Percentiles rank a stretch among this genome's conserved stretches.
Conservation (phyloP, 2,329 filamentous ascomycete species). For the Hortaea werneckii region DNA sequence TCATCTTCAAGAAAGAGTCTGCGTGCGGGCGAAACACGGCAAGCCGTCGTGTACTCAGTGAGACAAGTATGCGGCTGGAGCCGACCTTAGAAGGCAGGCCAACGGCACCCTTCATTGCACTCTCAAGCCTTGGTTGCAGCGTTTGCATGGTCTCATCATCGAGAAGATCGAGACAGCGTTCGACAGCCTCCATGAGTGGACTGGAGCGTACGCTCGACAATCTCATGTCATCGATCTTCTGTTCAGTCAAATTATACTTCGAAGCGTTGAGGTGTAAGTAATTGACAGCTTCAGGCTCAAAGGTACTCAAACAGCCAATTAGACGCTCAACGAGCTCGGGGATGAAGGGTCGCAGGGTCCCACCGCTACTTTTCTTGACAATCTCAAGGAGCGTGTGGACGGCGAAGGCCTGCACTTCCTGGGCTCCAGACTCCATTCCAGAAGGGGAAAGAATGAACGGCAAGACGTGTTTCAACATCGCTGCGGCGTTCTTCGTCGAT, state of each 20-base stretch:
- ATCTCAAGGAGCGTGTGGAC: slow-evolving; percentile 74
- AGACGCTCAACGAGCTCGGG: slow-evolving; percentile 72
- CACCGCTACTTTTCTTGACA: slow-evolving; percentile 74
- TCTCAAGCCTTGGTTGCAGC: slow-evolving; percentile 62
- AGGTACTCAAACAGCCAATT: slow-evolving; percentile 69
- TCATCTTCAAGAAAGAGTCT: slow-evolving; percentile 62
- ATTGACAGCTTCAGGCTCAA: slow-evolving; percentile 83
- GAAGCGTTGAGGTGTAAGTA: slow-evolving; percentile 84
- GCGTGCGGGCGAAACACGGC: slow-evolving; percentile 66
- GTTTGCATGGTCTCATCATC: slow-evolving; percentile 68
- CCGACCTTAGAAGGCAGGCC: slow-evolving; percentile 92
- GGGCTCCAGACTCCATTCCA: slow-evolving; percentile 76
- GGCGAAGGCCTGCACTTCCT: slow-evolving; percentile 79
- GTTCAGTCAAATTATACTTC: slow-evolving; percentile 73
- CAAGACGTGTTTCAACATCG: slow-evolving; percentile 76
- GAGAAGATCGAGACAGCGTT: slow-evolving; percentile 74
- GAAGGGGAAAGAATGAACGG: slow-evolving; percentile 85
- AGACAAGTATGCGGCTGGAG: slow-evolving; percentile 73
- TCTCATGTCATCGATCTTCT: slow-evolving; percentile 81
- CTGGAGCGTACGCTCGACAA: slow-evolving; percentile 73
- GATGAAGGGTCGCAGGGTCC: slow-evolving; percentile 67
- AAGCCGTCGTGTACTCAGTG: slow-evolving; percentile 70
- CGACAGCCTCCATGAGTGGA: slow-evolving; percentile 85
- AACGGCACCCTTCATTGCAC: slow-evolving; percentile 73
- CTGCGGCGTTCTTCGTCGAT: slow-evolving; percentile 54